phyloP scores from a whole-genome alignment of 805 yeast species.

The Pichia gijzeniarum region DNA sequence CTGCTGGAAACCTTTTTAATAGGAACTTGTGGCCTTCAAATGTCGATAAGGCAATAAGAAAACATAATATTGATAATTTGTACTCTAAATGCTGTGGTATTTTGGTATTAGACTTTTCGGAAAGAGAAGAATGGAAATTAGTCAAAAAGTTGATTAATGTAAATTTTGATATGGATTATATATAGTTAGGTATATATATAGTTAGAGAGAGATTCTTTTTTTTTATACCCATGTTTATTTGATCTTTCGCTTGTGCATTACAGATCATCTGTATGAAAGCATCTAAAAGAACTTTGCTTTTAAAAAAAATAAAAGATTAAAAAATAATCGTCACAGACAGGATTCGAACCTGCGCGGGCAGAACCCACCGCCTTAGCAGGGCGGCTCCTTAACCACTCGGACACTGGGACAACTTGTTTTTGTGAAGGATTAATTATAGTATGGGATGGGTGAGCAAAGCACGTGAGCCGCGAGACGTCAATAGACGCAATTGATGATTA shows the following conservation, averaged over 20 bases:
- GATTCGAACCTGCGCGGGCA: slow-evolving; percentile 99
- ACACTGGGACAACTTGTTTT: slow-evolving; percentile 43
- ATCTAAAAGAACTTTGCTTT: too few relatives aligned
- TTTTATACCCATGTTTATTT: too few relatives aligned
- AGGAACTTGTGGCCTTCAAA: slow-evolving; percentile 68
- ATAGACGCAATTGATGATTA: too few relatives aligned
- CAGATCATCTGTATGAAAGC: too few relatives aligned
- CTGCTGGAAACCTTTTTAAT: slow-evolving; percentile 68
- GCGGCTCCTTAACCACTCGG: slow-evolving; percentile 75
- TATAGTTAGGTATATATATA: too few relatives aligned
- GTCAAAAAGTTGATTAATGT: slow-evolving; percentile 44
- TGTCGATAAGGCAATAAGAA: slow-evolving; percentile 47
- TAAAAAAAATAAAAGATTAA: slow-evolving; percentile 4
- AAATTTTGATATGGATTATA: slow-evolving; percentile 29
- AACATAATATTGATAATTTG: slow-evolving; percentile 38
- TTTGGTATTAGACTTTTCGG: slow-evolving; percentile 63
- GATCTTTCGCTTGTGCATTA: too few relatives aligned
- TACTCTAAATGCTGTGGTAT: slow-evolving; percentile 57
- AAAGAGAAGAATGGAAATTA: slow-evolving; percentile 53
- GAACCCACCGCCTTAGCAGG: slow-evolving; percentile 85
- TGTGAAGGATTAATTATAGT: too few relatives aligned
- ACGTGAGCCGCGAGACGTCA: too few relatives aligned
- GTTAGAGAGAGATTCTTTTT: too few relatives aligned
- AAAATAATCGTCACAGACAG: slow-evolving; percentile 89
- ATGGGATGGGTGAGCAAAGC: too few relatives aligned